phyloP scores from a whole-genome alignment of 805 yeast genomes.

The Candida maris region DNA sequence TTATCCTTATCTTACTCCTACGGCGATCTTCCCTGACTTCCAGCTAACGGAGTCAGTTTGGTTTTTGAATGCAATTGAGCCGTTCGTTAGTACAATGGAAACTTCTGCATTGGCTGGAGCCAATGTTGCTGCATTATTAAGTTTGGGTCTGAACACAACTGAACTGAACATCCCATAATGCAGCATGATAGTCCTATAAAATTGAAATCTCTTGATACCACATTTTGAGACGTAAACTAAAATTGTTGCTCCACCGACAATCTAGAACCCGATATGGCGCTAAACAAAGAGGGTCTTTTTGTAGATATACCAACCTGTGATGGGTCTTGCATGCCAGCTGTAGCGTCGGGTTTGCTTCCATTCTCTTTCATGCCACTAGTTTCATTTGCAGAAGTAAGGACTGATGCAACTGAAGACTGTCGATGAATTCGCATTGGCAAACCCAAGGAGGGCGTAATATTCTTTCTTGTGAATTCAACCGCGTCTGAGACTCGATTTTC shows the following conservation, averaged over 20 bases:
- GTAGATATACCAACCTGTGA: too few species aligned
- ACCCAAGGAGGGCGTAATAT: slow-evolving; percentile 7
- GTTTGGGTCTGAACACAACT: slow-evolving; percentile 27
- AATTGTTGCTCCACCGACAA: background rate
- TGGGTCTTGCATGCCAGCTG: too few species aligned
- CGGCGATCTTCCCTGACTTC: slow-evolving; percentile 20
- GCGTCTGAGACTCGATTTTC: slow-evolving; percentile 12
- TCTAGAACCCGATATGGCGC: background rate
- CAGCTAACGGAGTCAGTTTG: slow-evolving; percentile 27
- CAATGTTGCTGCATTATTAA: slow-evolving; percentile 42
- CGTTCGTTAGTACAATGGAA: slow-evolving; percentile 50
- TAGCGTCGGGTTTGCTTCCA: too few species aligned
- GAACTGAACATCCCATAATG: slow-evolving; percentile 23
- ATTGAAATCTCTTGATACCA: too few species aligned
- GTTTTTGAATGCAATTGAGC: slow-evolving; percentile 45
- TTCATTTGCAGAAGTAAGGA: too few species aligned
- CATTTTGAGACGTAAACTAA: too few species aligned
- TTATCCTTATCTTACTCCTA: slow-evolving; percentile 39
- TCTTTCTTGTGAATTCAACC: slow-evolving; percentile 11
- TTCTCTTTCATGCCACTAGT: too few species aligned
- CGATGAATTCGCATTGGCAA: slow-evolving; percentile 12
- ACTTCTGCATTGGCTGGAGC: slow-evolving; percentile 49
- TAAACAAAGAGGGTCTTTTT: background rate
- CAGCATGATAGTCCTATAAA: too few species aligned
- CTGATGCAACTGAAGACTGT: too few species aligned